Conservation (phyloP, 305 asterid species). For the Solanum hybrid region DNA sequence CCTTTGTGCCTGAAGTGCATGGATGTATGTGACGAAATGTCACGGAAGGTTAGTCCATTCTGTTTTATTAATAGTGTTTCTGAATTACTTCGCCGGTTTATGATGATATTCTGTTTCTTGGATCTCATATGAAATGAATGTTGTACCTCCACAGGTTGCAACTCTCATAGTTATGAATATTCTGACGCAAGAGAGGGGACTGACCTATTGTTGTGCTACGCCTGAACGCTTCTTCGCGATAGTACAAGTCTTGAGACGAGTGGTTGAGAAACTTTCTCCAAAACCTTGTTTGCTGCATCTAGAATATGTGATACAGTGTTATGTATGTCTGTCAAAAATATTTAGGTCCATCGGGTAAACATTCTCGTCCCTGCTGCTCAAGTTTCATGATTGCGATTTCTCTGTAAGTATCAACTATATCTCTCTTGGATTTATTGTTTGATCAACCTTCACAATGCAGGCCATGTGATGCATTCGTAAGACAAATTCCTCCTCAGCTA, state of each 20-base stretch:
- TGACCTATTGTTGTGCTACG: conserved; percentile 9
- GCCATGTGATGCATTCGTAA: not conserved
- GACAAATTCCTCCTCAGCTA: conserved; percentile 2
- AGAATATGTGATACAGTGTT: conserved; percentile 19
- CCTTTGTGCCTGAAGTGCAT: conserved; percentile 23
- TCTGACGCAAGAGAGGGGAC: conserved; percentile 22
- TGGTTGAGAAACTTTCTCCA: conserved; percentile 9
- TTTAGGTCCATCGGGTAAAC: conserved; percentile 12
- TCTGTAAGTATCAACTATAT: not conserved
- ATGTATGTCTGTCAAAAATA: conserved; percentile 15
- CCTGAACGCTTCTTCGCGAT: conserved; percentile 16
- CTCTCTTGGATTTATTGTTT: not conserved
- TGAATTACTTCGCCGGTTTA: not conserved
- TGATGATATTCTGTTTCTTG: not conserved
- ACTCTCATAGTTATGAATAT: conserved; percentile 19
- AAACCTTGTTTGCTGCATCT: conserved; percentile 15
- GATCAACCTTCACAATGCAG: not conserved
- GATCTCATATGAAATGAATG: not conserved
- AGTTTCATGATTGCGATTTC: not conserved
- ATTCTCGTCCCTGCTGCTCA: not conserved
- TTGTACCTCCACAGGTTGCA: conserved; percentile 17
- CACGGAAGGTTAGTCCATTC: conserved; percentile 15
- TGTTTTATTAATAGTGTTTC: not conserved
- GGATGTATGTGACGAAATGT: conserved; percentile 16
- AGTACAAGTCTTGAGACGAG: conserved; percentile 9